Base-by-base conservation (phyloP, 2,329 filamentous ascomycete species). In the Byssoonygena ceratinophila region DNA sequence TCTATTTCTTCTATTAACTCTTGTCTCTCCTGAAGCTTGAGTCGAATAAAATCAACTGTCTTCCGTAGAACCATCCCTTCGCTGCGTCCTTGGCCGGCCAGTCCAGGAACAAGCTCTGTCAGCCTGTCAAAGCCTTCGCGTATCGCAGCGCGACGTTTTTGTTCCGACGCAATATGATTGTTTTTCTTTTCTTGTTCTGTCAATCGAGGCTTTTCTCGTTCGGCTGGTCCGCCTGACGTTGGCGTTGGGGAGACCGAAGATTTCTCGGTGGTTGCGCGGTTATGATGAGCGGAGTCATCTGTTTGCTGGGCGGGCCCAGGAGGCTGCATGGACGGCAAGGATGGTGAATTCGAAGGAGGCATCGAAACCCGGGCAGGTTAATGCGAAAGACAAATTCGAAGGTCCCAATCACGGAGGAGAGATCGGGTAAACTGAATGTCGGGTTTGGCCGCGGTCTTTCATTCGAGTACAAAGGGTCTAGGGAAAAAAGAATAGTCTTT, bases 61-160 rank as follows among this genome's bases (percentile, higher is more conserved):
- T 78, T 78, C 57, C 82, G 80, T 20, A 95, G 74, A n/a, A 95
- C 87, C 16, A 88, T 75, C 25, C 86, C 87, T 67, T 95, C 89
- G 58, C 87, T 92, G 43, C 88, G 81, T 1, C 85, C 89, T 63
- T 90, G 85, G 0, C 89, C 89, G 61, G 87, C 79, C 50, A 94
- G 76, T 0, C 86, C 87, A 0, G 89, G 89, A 0, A 94, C 87
- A 29, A 94, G 76, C 50, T 83, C 79, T 14, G 86, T 86, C 23
- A 95, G 77, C 31, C 82, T 79, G 66, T 94, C 87, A 66, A 94
- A 94, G 53, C 85, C 87, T 54, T 87, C 82, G 44, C 89, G 79
- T 59, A 95, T 94, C 12, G 84, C 85, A 53, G 82, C 78, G 41
- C 82, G 79, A 32, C 82, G 79, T 68, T 84, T 78, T 59, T 78